A percentile compares a stretch with the other conserved stretches of the same genome.
Conservation (phyloP, 2,329 filamentous ascomycete species). For the Aspergillus novofumigatus region DNA sequence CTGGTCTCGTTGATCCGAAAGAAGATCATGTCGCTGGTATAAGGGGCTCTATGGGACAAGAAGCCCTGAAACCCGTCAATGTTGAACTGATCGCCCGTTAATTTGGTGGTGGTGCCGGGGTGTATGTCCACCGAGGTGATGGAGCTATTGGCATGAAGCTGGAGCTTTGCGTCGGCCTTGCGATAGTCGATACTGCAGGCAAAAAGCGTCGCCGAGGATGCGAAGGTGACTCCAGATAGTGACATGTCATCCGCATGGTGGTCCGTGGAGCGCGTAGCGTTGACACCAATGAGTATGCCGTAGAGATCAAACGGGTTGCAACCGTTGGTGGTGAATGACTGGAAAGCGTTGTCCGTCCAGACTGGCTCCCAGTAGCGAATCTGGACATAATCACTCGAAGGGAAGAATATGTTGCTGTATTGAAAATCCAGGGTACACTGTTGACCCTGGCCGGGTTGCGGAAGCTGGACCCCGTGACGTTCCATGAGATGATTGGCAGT, state of each 20-base stretch:
- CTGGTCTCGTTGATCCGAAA: conserved; percentile 25
- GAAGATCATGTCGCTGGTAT: conserved; percentile 33
- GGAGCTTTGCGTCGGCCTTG: conserved; percentile 24
- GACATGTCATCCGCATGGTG: conserved; percentile 6
- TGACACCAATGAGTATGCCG: conserved; percentile 29
- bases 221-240: conserved; percentile 11
- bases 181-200: conserved; percentile 29
- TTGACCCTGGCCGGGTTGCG: conserved; percentile 8
- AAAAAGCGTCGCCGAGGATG: conserved; percentile 26
- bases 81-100: conserved; percentile 24
- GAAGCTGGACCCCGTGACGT: conserved; percentile 22
- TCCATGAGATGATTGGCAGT: conserved; percentile 23
- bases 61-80: conserved; percentile 29
- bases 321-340: conserved; percentile 19
- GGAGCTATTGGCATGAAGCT: conserved; percentile 34
- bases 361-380: conserved; percentile 34
- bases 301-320: conserved; percentile 31
- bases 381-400: conserved; percentile 26
- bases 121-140: conserved; percentile 23
- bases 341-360: conserved; percentile 10
- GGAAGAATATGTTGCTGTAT: conserved; percentile 27
- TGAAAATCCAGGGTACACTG: conserved; percentile 26
- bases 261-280: conserved; percentile 16
- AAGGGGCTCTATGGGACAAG: conserved; percentile 27
- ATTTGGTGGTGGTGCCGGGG: conserved; percentile 12